Percentiles rank a stretch among this genome's conserved stretches.
These are phyloP conservation scores for Cladophialophora chaetospira DNA, from an alignment of 2,329 filamentous ascomycete genomes.

Conservation along the genomic window DNA sequence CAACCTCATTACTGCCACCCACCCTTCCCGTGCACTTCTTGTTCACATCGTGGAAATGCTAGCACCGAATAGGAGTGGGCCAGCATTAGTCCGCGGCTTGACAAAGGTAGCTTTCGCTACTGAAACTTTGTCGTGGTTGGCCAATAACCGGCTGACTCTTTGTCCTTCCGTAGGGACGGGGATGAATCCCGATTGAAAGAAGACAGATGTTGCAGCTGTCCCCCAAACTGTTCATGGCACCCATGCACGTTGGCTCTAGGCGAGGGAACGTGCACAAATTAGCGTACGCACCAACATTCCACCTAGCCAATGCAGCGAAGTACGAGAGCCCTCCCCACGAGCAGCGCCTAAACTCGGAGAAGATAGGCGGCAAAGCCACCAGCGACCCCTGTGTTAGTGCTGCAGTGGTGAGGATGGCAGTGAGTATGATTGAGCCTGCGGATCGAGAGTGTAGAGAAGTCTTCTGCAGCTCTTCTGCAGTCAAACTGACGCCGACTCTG, in stretches of 20 bases:
- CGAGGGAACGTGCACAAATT: conserved; percentile 19
- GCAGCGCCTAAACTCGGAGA: conserved; percentile 8
- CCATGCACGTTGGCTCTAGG: conserved; percentile 11
- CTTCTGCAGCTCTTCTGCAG: conserved; percentile 8
- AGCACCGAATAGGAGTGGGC: not conserved
- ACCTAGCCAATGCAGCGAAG: conserved; percentile 13
- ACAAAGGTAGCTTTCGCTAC: not conserved
- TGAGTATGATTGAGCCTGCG: not conserved
- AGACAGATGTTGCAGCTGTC: conserved; percentile 1
- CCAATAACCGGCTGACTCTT: not conserved
- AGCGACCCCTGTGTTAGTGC: conserved; percentile 1
- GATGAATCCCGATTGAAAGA: conserved; percentile 12
- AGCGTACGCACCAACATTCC: conserved; percentile 4
- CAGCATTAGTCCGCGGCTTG: not conserved
- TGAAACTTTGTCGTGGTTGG: not conserved
- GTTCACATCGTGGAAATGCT: not conserved
- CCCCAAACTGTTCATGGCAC: conserved; percentile 18
- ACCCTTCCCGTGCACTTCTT: not conserved
- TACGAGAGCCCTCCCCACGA: not conserved
- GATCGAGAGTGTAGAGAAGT: not conserved
- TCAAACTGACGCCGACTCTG: conserved; percentile 5
- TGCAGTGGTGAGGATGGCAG: not conserved
- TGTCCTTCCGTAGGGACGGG: conserved; percentile 12
- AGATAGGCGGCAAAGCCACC: conserved; percentile 1
- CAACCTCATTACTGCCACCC: not conserved